Base-by-base conservation (phyloP, 2,329 filamentous ascomycete species). In the Pyrenophora tritici-repentis region DNA sequence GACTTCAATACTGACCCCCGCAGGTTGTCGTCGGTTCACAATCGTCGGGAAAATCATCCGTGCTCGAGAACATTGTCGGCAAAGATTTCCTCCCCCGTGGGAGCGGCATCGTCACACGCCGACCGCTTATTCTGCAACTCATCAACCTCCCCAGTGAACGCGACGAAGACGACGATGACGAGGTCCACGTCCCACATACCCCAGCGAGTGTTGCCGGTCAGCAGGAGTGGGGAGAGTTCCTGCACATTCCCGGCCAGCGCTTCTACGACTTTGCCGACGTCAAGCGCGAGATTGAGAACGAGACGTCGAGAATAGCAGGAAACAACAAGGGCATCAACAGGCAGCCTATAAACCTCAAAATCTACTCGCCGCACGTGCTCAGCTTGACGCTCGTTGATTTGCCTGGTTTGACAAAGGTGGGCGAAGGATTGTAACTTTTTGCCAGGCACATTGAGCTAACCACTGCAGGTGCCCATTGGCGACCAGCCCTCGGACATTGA, bases 291-390 rank as follows among this genome's bases (percentile, higher is more conserved):
- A 97, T 99, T 66, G 94, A 97, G 78, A 92, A 90, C 58, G 94
- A 99, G 79, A 99, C 95, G 16, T 86, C 91, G 52, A 86, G 94
- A 66, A 96, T 99, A 79, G 90, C 89, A 52, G 94, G 94, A 66
- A 95, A 85, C 78, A 99, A 99, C 79, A 97, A 97, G 78, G 94
- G 94, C 67, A 99, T 99, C 79, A 97, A 96, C 75, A 83, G 94
- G 58, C 90, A 96, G 72, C 91, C 94, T 53, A 99, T 99, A 75
- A 97, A 99, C 77, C 84, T 99, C 62, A 97, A 97, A 74, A 94
- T 99, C 58, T 99, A 96, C 79, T 97, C 94, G 38, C 92, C 94
- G 18, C 89, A 97, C 74, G 94, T 99, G 53, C 84, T 99, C 55
- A 99, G 95, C 76, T 81, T 99, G 76, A 99, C 94, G 2, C 80